Base-by-base conservation (phyloP, 306 rosid genomes). In the Rosa chinensis region DNA sequence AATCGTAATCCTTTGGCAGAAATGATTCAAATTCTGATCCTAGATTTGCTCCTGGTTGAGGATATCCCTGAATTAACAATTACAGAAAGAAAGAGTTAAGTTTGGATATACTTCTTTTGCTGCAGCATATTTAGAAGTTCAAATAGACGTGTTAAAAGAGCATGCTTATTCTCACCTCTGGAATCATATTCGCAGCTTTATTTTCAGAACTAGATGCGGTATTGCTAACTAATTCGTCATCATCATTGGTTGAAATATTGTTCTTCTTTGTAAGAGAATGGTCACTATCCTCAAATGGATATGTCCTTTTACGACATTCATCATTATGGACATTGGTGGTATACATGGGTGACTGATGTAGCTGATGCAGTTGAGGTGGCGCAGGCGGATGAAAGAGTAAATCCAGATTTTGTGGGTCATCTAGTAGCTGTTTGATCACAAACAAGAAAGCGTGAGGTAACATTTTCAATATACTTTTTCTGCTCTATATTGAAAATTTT, bases 81-180 rank as follows among this genome's bases (percentile, higher is more conserved):
- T 76, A 79, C 42, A 66, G 32, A 59, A 28, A 84, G 68, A 32
- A 74, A 6, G 44, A 25, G 80, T 52, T 23, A 82, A 39, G 47
- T 71, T 4, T 53, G n/a, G 39, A 64, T 70, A 66, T 37, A 64
- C 73, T 79, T 73, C 6, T 55, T 10, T 20, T 25, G 32, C 42
- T 69, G 32, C 49, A 59, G 35, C 58, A 67, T 40, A 52, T 55
- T 35, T 35, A 40, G 21, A 50, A 44, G 21, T 82, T 55, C 37
- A 66, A 8, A 72, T 64, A 18, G 5, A 76, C 66, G n/a, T 64
- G 43, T 2, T 64, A 32, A 77, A n/a, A 20, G 71, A 61, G 28
- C 39, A 80, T 68, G 48, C 63, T 82, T 66, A 73, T 66, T 71
- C 92, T 85, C 75, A 92, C 94, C 82, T 64, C 73, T 37, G 62